Base-by-base conservation (phyloP, 2,329 filamentous ascomycete species). In the Phyllosticta capitalensis region DNA sequence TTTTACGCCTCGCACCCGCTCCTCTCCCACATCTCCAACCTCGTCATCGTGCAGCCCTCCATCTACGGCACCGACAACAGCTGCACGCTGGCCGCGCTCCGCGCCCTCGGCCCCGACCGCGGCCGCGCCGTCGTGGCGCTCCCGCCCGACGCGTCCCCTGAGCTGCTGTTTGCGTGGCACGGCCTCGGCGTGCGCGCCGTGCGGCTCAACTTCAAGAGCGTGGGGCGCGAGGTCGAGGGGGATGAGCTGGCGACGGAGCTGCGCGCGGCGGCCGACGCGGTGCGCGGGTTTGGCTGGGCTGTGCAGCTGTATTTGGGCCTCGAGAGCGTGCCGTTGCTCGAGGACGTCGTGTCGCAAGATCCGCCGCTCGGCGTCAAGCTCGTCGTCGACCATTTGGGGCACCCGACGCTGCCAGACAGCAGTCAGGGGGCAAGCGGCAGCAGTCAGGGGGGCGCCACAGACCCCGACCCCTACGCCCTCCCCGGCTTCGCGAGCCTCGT, bases 1-100 rank as follows among this genome's bases (percentile, higher is more conserved):
- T 85, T 84, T 64, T 79, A 83, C 61, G 66, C 71, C 0, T 33
- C 30, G 30, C 30, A 33, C 30, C 30, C 30, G 69, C 73, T 19
- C 3, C 22, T 19, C 1, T 68, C 85, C 14, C 79, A 78, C 2
- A 76, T 85, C 48, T 64, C 73, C 50, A 82, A 83, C 61, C 74
- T 83, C 55, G 82, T 86, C 22, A 72, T 86, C 10, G 75, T 67
- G 59, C 84, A 86, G 64, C 82, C 83, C 0, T 84, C 81, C 17
- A 81, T 84, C 56, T 86, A 86, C 67, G 82, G 80, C 22, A 72
- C 75, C 56, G 82, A 86, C 69, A 86, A 87, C 64, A 73, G 76
- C 0, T 84, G 81, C 65, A 70, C 85, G 3, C 73, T 86, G 12
- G 78, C 82, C 51, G 81, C 81, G 0, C 72, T 86, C 12, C 65